A percentile compares a stretch with the other conserved stretches of the same genome.
phyloP scores from a whole-genome alignment of 345 rosid species.

The Ricinus communis region DNA sequence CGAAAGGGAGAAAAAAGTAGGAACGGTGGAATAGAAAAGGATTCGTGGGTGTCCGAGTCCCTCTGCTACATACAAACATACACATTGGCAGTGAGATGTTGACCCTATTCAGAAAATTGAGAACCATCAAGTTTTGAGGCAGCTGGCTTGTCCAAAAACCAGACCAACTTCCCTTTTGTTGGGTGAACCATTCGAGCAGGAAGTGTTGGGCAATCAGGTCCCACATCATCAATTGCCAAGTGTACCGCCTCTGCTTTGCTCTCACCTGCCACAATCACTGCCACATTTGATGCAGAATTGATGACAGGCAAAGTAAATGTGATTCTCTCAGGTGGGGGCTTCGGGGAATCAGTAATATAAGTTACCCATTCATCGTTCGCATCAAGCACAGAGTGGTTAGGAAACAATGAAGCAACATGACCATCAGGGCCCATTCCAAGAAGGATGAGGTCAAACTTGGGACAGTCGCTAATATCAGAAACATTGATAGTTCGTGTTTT shows the following conservation, averaged over 20 bases:
- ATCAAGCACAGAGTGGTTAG: constrained; percentile 57
- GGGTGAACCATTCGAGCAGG: constrained; percentile 79
- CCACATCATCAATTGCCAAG: constrained; percentile 53
- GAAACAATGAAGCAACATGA: constrained; percentile 85
- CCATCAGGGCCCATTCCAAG: constrained; percentile 92
- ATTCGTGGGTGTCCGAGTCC: constrained; percentile 21
- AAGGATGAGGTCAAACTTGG: constrained; percentile 84
- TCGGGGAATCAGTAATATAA: constrained; percentile 67
- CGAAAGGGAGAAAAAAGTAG: neutral
- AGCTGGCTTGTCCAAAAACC: constrained; percentile 87
- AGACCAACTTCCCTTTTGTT: constrained; percentile 56
- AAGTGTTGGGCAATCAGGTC: constrained; percentile 38
- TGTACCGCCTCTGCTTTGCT: constrained; percentile 72
- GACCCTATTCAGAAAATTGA: constrained; percentile 38
- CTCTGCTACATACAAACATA: constrained; percentile 35
- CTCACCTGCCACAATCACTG: constrained; percentile 66
- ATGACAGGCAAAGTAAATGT: constrained; percentile 91
- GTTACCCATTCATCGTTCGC: constrained; percentile 74
- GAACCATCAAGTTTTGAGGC: constrained; percentile 60
- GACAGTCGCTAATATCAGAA: constrained; percentile 77
- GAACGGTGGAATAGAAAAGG: constrained; percentile 13
- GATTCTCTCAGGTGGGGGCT: constrained; percentile 90
- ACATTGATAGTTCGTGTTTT: constrained; percentile 57
- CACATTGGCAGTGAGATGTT: constrained; percentile 24
- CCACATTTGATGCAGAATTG: constrained; percentile 80